Conservation (phyloP, 225 moss, liverwort and hornwort genomes). For the Rhytidiadelphus loreus region DNA sequence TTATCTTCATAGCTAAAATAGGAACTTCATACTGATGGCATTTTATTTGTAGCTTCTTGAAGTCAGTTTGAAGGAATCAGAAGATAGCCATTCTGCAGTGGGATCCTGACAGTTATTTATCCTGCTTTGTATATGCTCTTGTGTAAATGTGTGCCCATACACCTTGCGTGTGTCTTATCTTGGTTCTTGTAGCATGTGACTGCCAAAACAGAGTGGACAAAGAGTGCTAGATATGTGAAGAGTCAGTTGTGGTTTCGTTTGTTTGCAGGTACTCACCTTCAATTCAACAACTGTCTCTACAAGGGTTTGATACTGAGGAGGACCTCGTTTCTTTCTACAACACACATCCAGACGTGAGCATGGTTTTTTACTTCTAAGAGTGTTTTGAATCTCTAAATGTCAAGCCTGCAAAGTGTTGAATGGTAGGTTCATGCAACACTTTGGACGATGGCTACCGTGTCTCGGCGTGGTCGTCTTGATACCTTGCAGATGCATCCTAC, state of each 20-base stretch:
- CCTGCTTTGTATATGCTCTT: neutral
- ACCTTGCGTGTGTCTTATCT: neutral
- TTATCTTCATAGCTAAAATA: neutral
- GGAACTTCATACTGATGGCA: neutral
- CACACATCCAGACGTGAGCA: constrained; percentile 48
- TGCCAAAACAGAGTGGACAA: neutral
- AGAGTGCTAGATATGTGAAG: neutral
- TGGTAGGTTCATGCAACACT: neutral
- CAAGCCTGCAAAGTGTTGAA: neutral
- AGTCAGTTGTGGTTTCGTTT: neutral
- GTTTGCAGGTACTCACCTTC: constrained; percentile 48
- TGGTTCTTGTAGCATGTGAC: neutral
- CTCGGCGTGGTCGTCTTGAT: neutral
- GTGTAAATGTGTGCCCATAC: neutral
- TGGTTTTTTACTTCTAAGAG: neutral
- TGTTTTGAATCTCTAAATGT: neutral
- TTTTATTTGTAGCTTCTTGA: neutral
- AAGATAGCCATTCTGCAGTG: neutral
- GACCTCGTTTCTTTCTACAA: constrained; percentile 53
- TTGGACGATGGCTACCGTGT: neutral
- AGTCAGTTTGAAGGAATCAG: neutral
- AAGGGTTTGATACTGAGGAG: constrained; percentile 64
- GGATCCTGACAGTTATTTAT: neutral
- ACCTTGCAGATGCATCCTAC: neutral
- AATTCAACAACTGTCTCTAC: constrained; percentile 35